A percentile compares a stretch with the other conserved stretches of the same genome.
Conservation (phyloP, 2,329 filamentous ascomycete genomes). For the Clonostachys sp. region DNA sequence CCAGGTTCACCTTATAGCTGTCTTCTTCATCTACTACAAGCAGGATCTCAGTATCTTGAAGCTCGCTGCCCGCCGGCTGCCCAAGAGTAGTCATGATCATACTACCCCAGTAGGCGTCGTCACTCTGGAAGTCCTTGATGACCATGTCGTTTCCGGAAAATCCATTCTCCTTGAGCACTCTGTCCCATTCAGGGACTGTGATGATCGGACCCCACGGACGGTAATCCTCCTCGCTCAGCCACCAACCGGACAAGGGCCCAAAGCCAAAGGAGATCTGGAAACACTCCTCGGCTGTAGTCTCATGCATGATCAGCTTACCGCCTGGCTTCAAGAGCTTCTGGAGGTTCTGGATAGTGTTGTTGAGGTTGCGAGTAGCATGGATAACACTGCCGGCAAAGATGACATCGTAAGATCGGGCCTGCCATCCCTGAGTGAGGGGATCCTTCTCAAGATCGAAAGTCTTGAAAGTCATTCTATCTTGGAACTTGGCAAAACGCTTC, state of each 20-base stretch:
- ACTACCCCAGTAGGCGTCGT: background rate
- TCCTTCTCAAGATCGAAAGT: constrained; percentile 22
- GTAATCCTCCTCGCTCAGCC: constrained; percentile 18
- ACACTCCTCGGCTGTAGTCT: constrained; percentile 2
- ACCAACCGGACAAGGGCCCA: constrained; percentile 18
- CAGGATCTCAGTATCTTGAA: too few species aligned
- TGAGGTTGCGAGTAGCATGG: background rate
- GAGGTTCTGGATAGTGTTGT: background rate
- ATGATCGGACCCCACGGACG: background rate
- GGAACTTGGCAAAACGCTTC: constrained; percentile 3
- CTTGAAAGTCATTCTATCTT: constrained; percentile 12
- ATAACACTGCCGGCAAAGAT: background rate
- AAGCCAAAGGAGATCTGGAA: background rate
- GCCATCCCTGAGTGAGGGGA: constrained; percentile 18
- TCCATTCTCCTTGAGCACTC: constrained; percentile 2
- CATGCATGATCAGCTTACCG: constrained; percentile 6
- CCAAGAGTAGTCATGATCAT: constrained; percentile 1
- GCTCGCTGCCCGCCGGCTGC: too few species aligned
- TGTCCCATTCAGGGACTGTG: constrained; percentile 2
- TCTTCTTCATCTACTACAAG: too few species aligned
- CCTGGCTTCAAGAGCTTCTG: constrained; percentile 2
- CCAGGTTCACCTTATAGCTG: too few species aligned
- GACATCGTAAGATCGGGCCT: constrained; percentile 13
- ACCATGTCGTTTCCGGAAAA: constrained; percentile 4
- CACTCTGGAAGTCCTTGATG: constrained; percentile 1